Evolutionary conservation across 2,329 filamentous ascomycete genomes (phyloP), one percentile per base, ranked within the genome.

Genomic region (Didymellaceae sp.): DNA sequence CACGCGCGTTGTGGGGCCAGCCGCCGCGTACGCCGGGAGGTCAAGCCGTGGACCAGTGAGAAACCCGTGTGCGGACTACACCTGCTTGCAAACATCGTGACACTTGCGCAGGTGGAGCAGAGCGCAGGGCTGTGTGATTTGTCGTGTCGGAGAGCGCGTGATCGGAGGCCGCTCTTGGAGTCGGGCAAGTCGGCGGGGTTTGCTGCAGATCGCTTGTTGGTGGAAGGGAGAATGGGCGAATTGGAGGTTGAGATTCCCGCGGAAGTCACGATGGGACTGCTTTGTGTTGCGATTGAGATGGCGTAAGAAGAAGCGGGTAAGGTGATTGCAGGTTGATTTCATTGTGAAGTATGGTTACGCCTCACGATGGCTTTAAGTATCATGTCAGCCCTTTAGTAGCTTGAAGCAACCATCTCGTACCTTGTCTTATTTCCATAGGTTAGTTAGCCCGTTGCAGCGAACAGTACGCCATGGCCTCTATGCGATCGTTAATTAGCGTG

Each of bases 21-120:
- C 39, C 21, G 17, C 16, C 22, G n/a, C 17, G n/a, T 20, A 14
- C 13, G 22, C 26, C 40, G 28, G 14, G 21, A 16, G 10, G 16
- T 20, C 32, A 26, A 38, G 40, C 28, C 16, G 40, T 28, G 24
- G n/a, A 24, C 37, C 17, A 25, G 6, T 13, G 13, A 9, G 17
- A 13, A 20, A 18, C 6, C 7, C n/a, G n/a, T 1, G 20, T 13
- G 21, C 39, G 20, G n/a, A 28, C 26, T 5, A 40, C 40, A 31
- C 40, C 34, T 50, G 47, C 34, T 45, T 37, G 32, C 16, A 13
- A 14, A 28, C 13, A 30, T 30, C 13, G 26, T 14, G 22, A 30
- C 14, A 18, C 30, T 22, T 20, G 11, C 7, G 6, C 17, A 35
- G 16, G 33, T 20, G 34, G 6, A n/a, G n/a, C n/a, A n/a, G n/a